Percentiles rank a stretch among this genome's conserved stretches.
phyloP scores from a whole-genome alignment of 2,329 filamentous ascomycete genomes.

The Colletotrichum ledebouriae region DNA sequence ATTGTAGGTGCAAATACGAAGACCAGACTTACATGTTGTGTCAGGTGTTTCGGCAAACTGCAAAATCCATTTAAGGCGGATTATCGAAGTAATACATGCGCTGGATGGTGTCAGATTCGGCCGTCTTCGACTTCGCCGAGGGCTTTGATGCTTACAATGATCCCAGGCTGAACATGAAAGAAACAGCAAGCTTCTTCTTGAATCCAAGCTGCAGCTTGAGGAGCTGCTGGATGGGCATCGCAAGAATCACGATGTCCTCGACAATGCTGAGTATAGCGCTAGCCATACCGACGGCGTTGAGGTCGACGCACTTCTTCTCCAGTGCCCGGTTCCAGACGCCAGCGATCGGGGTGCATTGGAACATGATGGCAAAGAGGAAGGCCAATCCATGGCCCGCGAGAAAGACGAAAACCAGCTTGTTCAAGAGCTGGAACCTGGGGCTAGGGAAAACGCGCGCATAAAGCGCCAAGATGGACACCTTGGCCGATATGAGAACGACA shows the following conservation, averaged over 20 bases:
- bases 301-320: constrained; percentile 29
- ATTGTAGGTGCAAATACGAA: neutral
- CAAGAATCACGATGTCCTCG: constrained; percentile 41
- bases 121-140: no score
- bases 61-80: constrained; percentile 40
- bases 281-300: constrained; percentile 33
- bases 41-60: constrained; percentile 23
- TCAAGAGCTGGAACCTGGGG: constrained; percentile 40
- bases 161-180: constrained; percentile 42
- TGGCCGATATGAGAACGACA: constrained; percentile 44
- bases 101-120: constrained; percentile 16
- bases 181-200: constrained; percentile 39
- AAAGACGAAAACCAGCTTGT: constrained; percentile 32
- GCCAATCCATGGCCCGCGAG: constrained; percentile 42
- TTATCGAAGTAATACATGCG: constrained; percentile 42
- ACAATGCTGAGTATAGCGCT: constrained; percentile 41
- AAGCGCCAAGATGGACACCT: constrained; percentile 46
- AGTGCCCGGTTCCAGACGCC: constrained; percentile 42
- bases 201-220: constrained; percentile 29
- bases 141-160: constrained; percentile 37
- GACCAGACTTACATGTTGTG: constrained; percentile 29
- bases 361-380: constrained; percentile 45
- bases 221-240: constrained; percentile 40
- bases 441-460: constrained; percentile 44
- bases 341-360: constrained; percentile 42